A percentile compares a stretch with the other conserved stretches of the same genome.
Conservation (phyloP, 2,329 filamentous ascomycete genomes). For the Xylaria sp. region DNA sequence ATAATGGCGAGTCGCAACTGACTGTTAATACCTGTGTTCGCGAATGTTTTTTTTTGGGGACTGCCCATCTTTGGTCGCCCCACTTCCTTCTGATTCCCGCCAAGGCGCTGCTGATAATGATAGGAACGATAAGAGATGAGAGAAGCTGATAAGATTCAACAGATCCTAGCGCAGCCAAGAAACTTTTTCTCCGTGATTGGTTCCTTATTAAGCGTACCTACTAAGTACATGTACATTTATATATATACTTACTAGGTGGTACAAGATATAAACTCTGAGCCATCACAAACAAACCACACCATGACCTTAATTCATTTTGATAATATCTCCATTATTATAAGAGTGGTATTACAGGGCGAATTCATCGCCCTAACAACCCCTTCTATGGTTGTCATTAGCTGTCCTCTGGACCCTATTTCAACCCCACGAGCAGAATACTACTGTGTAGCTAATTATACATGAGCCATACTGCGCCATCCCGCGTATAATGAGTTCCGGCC, state of each 20-base stretch:
- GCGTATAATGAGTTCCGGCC: neutral
- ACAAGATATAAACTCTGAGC: neutral
- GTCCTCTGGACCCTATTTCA: neutral
- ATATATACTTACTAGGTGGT: too few species aligned
- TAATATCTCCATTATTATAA: constrained; percentile 19
- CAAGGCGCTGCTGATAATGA: neutral
- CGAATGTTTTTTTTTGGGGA: neutral
- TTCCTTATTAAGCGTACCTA: neutral
- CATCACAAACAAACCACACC: neutral
- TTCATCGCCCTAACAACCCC: constrained; percentile 11
- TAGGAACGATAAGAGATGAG: neutral
- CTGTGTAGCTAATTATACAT: constrained; percentile 21
- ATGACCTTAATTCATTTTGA: neutral
- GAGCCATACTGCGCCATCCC: neutral
- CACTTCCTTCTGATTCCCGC: neutral
- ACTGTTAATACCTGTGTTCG: too few species aligned
- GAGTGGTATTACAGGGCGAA: neutral
- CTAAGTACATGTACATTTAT: neutral
- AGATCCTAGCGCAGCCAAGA: neutral
- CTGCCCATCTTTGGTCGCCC: constrained; percentile 10
- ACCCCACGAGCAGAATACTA: constrained; percentile 9
- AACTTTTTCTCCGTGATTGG: neutral
- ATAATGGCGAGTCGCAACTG: too few species aligned
- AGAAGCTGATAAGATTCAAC: neutral
- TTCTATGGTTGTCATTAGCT: neutral